Percentiles rank a stretch among this genome's conserved stretches.
Evolutionary conservation across 768 basidiomycete genomes (phyloP).

Genomic region (Pulveroboletus frians): DNA sequence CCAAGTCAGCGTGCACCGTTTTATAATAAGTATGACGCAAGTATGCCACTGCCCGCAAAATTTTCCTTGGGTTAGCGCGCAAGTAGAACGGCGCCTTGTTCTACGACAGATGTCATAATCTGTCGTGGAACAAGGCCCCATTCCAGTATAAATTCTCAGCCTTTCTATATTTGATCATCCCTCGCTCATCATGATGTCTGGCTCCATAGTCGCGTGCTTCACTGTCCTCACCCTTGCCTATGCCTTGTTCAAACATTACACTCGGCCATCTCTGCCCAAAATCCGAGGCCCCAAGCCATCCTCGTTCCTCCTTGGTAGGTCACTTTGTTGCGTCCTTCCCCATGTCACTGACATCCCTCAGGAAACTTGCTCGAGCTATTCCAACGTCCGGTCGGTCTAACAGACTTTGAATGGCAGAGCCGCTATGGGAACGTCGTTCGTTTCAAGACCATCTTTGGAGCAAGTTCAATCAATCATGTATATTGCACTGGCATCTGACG

Average conservation of each 20-base stretch:
- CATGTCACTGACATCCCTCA: slow-evolving; percentile 22
- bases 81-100: no score
- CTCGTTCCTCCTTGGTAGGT: slow-evolving; percentile 20
- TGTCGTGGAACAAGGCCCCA: neutral
- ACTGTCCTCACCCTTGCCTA: slow-evolving; percentile 8
- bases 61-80: neutral
- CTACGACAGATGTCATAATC: slow-evolving; percentile 5
- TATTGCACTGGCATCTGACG: neutral
- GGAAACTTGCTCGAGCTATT: slow-evolving; percentile 29
- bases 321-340: neutral
- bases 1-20: no score
- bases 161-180: neutral
- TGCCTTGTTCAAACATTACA: neutral
- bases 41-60: neutral
- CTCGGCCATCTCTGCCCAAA: slow-evolving; percentile 9
- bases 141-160: slow-evolving; percentile 1
- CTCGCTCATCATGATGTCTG: slow-evolving; percentile 8
- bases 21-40: neutral
- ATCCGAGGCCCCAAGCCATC: slow-evolving; percentile 19
- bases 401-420: slow-evolving; percentile 29
- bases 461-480: neutral
- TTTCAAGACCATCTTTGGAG: slow-evolving; percentile 27
- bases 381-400: slow-evolving; percentile 22
- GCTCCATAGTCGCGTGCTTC: neutral
- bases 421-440: slow-evolving; percentile 28